Evolutionary conservation across 1,284 basidiomycete species (phyloP).

Genomic region (Ustilago xerochloae): DNA sequence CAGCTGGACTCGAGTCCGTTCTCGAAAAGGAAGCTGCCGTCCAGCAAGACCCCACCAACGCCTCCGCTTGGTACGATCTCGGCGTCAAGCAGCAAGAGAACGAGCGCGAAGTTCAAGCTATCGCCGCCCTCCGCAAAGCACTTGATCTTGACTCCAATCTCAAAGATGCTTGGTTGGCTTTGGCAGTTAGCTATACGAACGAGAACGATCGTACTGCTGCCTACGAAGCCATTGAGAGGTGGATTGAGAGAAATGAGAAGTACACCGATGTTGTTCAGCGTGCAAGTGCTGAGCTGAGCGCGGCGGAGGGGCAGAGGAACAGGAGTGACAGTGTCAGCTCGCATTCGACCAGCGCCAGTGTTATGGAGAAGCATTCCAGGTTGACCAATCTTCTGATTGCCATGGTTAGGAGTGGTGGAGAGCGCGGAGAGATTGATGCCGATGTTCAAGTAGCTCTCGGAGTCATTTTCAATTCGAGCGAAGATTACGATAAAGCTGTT

Average conservation of each 20-base stretch:
- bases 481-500: constrained; percentile 86
- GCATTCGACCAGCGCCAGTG: constrained; percentile 22
- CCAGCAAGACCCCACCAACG: constrained; percentile 79
- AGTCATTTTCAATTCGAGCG: constrained; percentile 89
- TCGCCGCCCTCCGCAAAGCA: constrained; percentile 84
- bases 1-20: constrained; percentile 55
- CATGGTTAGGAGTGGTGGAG: constrained; percentile 63
- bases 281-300: constrained; percentile 9
- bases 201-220: constrained; percentile 79
- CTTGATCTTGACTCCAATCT: constrained; percentile 77
- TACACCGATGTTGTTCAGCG: constrained; percentile 71
- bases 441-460: constrained; percentile 96
- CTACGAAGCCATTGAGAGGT: constrained; percentile 82
- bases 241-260: constrained; percentile 73
- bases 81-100: constrained; percentile 99
- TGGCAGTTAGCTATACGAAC: constrained; percentile 92
- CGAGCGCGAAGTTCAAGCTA: constrained; percentile 90
- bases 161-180: constrained; percentile 83
- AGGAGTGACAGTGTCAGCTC: constrained; percentile 33
- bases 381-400: constrained; percentile 68
- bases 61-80: constrained; percentile 86
- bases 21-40: constrained; percentile 91
- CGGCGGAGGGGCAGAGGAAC: constrained; percentile 9
- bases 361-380: constrained; percentile 58
- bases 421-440: constrained; percentile 72